phyloP scores from a whole-genome alignment of 495 filamentous ascomycete genomes.

The Aspergillus coremiiformis region DNA sequence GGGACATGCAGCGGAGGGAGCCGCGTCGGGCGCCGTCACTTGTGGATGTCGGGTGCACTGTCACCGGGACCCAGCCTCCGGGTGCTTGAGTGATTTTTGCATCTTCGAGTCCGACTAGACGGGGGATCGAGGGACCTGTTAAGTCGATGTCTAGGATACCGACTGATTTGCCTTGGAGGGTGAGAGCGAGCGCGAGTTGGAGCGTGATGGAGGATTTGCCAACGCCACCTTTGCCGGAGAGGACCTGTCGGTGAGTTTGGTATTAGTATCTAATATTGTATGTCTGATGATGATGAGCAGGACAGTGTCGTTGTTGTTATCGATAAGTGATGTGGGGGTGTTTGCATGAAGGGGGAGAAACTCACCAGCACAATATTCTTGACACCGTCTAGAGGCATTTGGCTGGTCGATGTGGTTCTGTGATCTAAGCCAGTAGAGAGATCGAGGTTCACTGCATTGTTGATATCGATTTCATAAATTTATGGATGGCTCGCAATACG shows the following conservation, averaged over 20 bases:
- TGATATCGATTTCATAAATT: too few relatives aligned
- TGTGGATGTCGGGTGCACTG: conserved; percentile 47
- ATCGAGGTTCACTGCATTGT: too few relatives aligned
- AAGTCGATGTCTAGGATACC: conserved; percentile 95
- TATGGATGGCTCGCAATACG: conserved; percentile 10
- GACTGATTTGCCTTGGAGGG: conserved; percentile 73
- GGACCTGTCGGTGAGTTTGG: conserved; percentile 39
- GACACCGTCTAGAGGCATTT: conserved; percentile 45
- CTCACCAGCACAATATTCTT: conserved; percentile 48
- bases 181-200: conserved; percentile 86
- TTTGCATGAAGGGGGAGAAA: not conserved
- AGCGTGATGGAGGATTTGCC: conserved; percentile 96
- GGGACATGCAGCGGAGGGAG: conserved; percentile 79
- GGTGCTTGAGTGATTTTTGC: conserved; percentile 85
- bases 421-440: too few relatives aligned
- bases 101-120: conserved; percentile 81
- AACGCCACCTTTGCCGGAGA: conserved; percentile 96
- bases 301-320: conserved; percentile 29
- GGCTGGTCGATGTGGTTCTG: not conserved
- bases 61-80: conserved; percentile 82
- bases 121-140: conserved; percentile 91
- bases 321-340: conserved; percentile 33
- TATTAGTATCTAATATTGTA: not conserved
- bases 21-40: conserved; percentile 30
- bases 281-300: too few relatives aligned